These are phyloP conservation scores for Fusarium aywerte DNA, from an alignment of 2,329 filamentous ascomycete genomes.

Conservation along the genomic window DNA sequence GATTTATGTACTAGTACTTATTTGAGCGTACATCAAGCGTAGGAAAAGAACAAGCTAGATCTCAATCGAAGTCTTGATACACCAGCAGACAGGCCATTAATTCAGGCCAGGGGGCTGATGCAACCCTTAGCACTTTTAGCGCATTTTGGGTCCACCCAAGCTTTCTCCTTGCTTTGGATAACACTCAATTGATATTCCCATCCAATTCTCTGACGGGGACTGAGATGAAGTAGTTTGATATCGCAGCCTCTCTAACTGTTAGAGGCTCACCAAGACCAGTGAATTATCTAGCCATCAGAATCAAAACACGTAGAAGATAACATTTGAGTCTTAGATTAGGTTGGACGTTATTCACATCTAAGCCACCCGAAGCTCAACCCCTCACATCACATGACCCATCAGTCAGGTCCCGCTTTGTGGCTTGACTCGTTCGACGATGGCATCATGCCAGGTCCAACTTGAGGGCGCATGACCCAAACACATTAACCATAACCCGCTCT, in stretches of 20 bases:
- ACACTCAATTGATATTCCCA: constrained; percentile 13
- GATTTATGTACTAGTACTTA: constrained; percentile 39
- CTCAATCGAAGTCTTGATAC: constrained; percentile 36
- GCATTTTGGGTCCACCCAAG: constrained; percentile 42
- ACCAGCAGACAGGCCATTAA: constrained; percentile 29
- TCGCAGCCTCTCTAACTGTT: neutral
- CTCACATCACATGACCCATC: constrained; percentile 43
- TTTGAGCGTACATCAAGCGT: neutral
- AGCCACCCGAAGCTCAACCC: constrained; percentile 34
- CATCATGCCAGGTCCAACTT: constrained; percentile 37
- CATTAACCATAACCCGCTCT: constrained; percentile 15
- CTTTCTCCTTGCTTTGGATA: constrained; percentile 39
- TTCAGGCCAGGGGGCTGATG: constrained; percentile 30
- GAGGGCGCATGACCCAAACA: constrained; percentile 20
- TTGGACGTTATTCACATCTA: neutral
- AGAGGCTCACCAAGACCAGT: neutral
- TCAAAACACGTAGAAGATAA: too few relatives aligned
- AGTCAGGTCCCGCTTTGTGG: constrained; percentile 32
- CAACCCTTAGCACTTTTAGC: constrained; percentile 31
- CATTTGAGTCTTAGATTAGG: neutral
- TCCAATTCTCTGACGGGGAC: neutral
- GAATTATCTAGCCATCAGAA: neutral
- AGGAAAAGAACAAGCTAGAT: constrained; percentile 18
- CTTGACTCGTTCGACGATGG: constrained; percentile 43
- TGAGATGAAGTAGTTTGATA: neutral